Evolutionary conservation across 306 rosid species (phyloP).

Genomic region (Rosa rugosa): DNA sequence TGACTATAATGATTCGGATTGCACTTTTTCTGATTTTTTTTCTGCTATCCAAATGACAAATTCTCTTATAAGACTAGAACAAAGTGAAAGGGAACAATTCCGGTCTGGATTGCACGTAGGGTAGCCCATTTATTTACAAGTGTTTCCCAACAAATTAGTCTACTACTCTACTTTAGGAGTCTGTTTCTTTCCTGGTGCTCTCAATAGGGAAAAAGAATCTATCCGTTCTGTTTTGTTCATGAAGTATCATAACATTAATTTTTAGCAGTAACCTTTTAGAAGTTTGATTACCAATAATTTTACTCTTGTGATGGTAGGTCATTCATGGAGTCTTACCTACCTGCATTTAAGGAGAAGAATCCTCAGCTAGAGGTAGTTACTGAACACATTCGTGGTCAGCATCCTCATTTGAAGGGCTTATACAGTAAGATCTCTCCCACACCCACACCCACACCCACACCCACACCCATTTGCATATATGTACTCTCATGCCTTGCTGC

Average conservation of each 20-base stretch:
- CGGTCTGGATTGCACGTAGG: background rate
- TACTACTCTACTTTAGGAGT: background rate
- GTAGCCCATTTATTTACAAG: background rate
- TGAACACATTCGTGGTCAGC: conserved; percentile 92
- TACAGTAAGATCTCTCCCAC: conserved; percentile 52
- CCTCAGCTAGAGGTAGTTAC: conserved; percentile 85
- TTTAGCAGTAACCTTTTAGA: conserved; percentile 1
- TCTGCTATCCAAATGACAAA: background rate
- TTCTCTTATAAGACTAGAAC: background rate
- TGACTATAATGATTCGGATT: background rate
- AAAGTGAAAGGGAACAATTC: background rate
- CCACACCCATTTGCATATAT: background rate
- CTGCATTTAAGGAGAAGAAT: conserved; percentile 65
- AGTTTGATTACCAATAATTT: conserved; percentile 7
- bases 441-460: background rate
- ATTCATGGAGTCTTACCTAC: conserved; percentile 78
- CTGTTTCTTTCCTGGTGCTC: background rate
- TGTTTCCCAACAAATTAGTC: background rate
- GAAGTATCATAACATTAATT: background rate
- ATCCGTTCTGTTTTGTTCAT: conserved; percentile 2
- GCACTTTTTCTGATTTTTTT: background rate
- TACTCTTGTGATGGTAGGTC: conserved; percentile 50
- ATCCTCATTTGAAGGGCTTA: conserved; percentile 79
- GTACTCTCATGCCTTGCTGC: background rate
- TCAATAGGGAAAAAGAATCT: background rate